Base-by-base conservation (phyloP, 148 eudicot genomes). In the Salicornia ramosissima region DNA sequence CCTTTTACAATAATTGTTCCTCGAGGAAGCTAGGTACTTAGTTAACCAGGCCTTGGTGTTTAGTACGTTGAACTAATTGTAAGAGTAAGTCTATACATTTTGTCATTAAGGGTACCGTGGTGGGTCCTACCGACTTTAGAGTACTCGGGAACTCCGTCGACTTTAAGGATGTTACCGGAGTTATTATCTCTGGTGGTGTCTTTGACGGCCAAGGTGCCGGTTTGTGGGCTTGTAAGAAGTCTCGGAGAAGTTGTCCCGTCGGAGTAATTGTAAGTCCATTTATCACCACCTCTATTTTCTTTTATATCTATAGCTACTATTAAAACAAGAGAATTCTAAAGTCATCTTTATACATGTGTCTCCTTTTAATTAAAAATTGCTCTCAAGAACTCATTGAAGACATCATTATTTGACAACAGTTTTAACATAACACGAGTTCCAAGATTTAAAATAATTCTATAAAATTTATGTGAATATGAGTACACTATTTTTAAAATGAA, bases 201-300 rank as follows among this genome's bases (percentile, higher is more conserved):
- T 67, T 86, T 28, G 85, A 86, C 31, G 87, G 74, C 1, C 75
- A 58, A 43, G 90, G 90, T 2, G 18, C 64, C 16, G 52, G 70
- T 24, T 72, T 65, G 57, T 84, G 87, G 87, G 62, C 34, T 5
- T 84, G 87, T 39, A 84, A 84, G 43, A 34, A 1, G 6, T 46
- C 78, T 19, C 72, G 70, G 51, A 71, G 18, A 64, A 40, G 57
- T 22, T 83, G 87, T 62, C 87, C 87, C 10, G 25, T 16, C 0
- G 87, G 84, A 18, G 82, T 73, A 7, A 83, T 82, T 61, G 87
- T 83, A 74, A 39, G 74, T 46, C 0, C 12, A 53, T 26, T 19
- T 26, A 28, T 8, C 19, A 15, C 10, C 13, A 43, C 14, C 14
- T 6, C 1, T 43, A 43, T 6, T 43, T 6, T 43, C 13, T 43